Evolutionary conservation across 805 yeast species (phyloP).

Genomic region (Pichia thaimueangensis): DNA sequence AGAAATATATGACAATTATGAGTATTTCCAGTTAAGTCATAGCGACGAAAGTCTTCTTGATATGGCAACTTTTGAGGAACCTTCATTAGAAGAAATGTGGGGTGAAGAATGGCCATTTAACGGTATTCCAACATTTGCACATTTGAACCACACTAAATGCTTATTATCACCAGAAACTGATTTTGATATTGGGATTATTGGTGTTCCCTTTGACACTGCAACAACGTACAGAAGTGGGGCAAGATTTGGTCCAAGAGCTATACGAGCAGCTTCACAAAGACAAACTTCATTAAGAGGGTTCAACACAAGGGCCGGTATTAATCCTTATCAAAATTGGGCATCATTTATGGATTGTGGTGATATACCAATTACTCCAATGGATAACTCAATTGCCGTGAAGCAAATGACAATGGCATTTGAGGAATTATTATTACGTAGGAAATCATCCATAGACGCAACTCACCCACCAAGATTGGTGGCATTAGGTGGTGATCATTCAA

Average conservation of each 20-base stretch:
- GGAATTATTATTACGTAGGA: constrained; percentile 40
- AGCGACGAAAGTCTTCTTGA: too few species aligned
- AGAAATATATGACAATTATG: too few species aligned
- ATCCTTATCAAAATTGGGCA: constrained; percentile 48
- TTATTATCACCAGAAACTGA: constrained; percentile 37
- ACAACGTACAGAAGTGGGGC: constrained; percentile 77
- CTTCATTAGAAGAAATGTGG: constrained; percentile 36
- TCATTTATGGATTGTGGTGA: constrained; percentile 50
- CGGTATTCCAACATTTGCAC: constrained; percentile 70
- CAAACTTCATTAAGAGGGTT: constrained; percentile 65
- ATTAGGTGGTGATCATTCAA: constrained; percentile 80
- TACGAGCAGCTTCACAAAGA: constrained; percentile 62
- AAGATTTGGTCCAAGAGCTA: constrained; percentile 73
- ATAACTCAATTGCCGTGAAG: constrained; percentile 43
- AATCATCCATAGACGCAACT: constrained; percentile 19
- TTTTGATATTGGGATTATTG: constrained; percentile 68
- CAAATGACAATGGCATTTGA: constrained; percentile 52
- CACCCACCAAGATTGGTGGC: constrained; percentile 60
- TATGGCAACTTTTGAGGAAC: too few species aligned
- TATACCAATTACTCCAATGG: constrained; percentile 56
- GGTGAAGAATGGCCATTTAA: constrained; percentile 68
- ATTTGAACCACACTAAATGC: constrained; percentile 56
- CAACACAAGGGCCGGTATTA: constrained; percentile 49
- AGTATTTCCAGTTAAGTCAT: too few species aligned
- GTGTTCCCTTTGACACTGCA: constrained; percentile 82